These are phyloP conservation scores for Pyricularia grisea DNA, from an alignment of 2,329 filamentous ascomycete genomes.

Conservation along the genomic window DNA sequence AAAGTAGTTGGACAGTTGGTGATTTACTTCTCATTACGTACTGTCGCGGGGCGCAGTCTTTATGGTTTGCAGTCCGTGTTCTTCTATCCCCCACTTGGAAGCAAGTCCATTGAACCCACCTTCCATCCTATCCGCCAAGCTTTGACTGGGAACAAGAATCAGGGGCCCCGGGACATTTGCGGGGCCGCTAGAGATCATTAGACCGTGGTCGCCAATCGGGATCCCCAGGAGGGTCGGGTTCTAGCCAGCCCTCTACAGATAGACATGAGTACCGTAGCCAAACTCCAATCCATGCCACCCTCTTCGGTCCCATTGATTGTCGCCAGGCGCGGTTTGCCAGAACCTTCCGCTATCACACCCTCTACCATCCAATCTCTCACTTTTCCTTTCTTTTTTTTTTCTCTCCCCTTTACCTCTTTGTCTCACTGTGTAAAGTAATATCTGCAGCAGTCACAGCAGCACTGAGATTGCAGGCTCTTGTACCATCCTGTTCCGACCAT, in stretches of 20 bases:
- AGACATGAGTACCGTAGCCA: not conserved
- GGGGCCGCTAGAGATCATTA: not conserved
- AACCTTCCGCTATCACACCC: not conserved
- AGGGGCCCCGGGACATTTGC: not conserved
- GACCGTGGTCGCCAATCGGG: not conserved
- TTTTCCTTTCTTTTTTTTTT: no score
- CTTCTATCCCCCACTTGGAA: not conserved
- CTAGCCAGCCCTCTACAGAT: not conserved
- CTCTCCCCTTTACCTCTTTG: not conserved
- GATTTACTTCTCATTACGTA: not conserved
- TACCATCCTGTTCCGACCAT: not conserved
- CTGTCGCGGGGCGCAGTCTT: not conserved
- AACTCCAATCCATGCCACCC: not conserved
- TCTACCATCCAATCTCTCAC: not conserved
- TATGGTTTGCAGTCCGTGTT: not conserved
- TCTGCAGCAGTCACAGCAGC: not conserved
- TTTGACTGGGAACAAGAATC: not conserved
- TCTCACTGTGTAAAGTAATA: not conserved
- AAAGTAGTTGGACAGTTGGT: not conserved
- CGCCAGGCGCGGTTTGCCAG: not conserved
- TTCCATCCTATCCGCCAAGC: not conserved
- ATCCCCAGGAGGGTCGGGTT: not conserved
- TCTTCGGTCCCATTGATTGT: not conserved
- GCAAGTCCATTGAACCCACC: not conserved
- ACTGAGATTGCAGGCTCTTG: not conserved